Percentiles rank a stretch among this genome's conserved stretches.
phyloP scores from a whole-genome alignment of 352 stramenopile genomes.

The Pythium aquatile region DNA sequence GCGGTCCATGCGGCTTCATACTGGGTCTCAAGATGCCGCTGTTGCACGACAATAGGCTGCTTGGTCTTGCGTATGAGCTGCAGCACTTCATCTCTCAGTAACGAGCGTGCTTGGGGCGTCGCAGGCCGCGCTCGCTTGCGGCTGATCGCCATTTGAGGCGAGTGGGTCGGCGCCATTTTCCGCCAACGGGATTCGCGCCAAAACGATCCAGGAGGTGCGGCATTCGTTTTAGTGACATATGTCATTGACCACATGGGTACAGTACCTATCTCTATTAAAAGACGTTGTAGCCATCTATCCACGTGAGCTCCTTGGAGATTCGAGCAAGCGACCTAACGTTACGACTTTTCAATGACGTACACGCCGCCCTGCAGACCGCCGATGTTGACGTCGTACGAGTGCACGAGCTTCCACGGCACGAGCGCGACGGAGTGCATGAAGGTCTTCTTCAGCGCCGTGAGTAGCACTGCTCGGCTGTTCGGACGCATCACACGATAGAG shows the following conservation, averaged over 20 bases:
- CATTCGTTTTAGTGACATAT: constrained; percentile 7
- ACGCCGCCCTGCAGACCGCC: constrained; percentile 58
- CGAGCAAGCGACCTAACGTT: neutral
- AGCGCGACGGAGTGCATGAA: constrained; percentile 54
- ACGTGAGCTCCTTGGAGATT: no score
- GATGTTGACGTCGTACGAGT: constrained; percentile 71
- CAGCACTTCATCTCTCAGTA: constrained; percentile 28
- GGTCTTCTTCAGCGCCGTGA: constrained; percentile 81
- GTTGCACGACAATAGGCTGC: neutral
- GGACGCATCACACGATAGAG: constrained; percentile 58
- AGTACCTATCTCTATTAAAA: neutral
- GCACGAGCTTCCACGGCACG: constrained; percentile 36
- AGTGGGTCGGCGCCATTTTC: constrained; percentile 2
- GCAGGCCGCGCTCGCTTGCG: constrained; percentile 24
- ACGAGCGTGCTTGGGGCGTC: neutral
- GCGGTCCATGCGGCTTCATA: constrained; percentile 19
- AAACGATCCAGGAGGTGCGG: no score
- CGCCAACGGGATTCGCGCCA: neutral
- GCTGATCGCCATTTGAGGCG: neutral
- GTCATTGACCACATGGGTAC: neutral
- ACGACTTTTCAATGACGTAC: constrained; percentile 38
- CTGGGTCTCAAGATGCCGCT: neutral
- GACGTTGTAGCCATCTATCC: constrained; percentile 13
- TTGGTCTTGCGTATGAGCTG: constrained; percentile 22
- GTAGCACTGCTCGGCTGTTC: constrained; percentile 57